Conservation (phyloP, 768 basidiomycete genomes). For the Boletus reticulatus region DNA sequence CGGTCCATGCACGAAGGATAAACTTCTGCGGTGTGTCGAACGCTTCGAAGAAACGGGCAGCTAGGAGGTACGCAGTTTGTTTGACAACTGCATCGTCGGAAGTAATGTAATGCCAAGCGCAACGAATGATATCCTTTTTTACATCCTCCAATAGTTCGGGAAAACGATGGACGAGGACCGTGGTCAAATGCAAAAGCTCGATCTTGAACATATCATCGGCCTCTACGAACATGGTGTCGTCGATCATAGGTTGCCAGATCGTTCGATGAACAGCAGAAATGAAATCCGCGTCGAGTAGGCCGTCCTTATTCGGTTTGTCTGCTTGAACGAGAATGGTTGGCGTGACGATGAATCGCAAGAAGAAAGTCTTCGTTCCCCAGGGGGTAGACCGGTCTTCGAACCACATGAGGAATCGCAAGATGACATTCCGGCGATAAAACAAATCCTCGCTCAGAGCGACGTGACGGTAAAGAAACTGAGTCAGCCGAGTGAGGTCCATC, state of each 20-base stretch:
- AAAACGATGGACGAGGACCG: conserved; percentile 83
- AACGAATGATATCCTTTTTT: conserved; percentile 90
- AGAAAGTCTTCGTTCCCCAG: conserved; percentile 75
- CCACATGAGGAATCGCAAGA: conserved; percentile 84
- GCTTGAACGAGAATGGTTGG: conserved; percentile 84
- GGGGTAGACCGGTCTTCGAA: conserved; percentile 64
- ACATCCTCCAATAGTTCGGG: conserved; percentile 74
- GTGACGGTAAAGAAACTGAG: conserved; percentile 84
- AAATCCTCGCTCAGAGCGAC: conserved; percentile 72
- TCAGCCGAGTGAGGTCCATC: conserved; percentile 75
- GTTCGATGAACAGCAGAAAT: conserved; percentile 65
- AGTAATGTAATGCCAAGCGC: conserved; percentile 86
- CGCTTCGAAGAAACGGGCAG: conserved; percentile 87
- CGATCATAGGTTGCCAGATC: conserved; percentile 80
- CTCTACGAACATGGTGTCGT: conserved; percentile 47
- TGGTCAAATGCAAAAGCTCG: conserved; percentile 88
- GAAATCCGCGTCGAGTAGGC: conserved; percentile 70
- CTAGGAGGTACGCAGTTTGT: conserved; percentile 87
- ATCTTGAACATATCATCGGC: conserved; percentile 87
- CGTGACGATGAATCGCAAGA: conserved; percentile 81
- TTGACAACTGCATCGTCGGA: conserved; percentile 89
- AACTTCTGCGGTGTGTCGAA: conserved; percentile 92
- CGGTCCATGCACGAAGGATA: conserved; percentile 86
- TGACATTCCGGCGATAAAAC: conserved; percentile 74
- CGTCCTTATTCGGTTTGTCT: conserved; percentile 49